These are phyloP conservation scores for Colletotrichum plurivorum DNA, from an alignment of 2,329 filamentous ascomycete genomes.

Conservation along the genomic window DNA sequence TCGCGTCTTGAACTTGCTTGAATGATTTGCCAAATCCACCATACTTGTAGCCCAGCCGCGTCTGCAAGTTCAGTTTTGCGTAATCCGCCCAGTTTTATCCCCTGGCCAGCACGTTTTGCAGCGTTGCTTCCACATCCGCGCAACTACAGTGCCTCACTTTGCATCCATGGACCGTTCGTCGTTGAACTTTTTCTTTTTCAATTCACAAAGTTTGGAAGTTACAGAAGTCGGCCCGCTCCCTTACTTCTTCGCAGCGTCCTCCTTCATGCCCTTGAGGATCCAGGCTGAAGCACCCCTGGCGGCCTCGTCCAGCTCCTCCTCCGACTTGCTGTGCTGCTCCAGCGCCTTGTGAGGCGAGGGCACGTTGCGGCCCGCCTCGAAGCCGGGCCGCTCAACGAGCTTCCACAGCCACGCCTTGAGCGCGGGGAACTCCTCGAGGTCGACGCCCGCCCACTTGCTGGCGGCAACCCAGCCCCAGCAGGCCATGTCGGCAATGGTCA, in stretches of 20 bases:
- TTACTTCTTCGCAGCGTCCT: constrained; percentile 67
- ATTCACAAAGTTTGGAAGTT: not conserved
- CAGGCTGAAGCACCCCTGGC: constrained; percentile 67
- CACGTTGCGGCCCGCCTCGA: constrained; percentile 83
- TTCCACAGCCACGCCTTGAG: constrained; percentile 84
- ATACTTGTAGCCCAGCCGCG: not conserved
- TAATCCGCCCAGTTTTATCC: no score
- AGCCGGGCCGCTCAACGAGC: constrained; percentile 77
- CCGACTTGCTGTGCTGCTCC: constrained; percentile 57
- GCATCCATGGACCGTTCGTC: not conserved
- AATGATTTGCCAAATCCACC: fast-evolving
- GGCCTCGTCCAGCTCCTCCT: constrained; percentile 69
- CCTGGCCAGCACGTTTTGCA: no score
- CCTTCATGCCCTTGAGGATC: constrained; percentile 80
- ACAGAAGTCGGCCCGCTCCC: not conserved
- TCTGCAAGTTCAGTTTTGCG: no score
- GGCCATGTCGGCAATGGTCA: constrained; percentile 84
- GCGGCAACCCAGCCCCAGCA: constrained; percentile 83
- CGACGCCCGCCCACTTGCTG: constrained; percentile 59
- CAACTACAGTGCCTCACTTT: not conserved
- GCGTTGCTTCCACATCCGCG: no score
- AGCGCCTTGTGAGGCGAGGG: constrained; percentile 76
- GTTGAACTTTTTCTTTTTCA: not conserved
- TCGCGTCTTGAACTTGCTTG: not conserved
- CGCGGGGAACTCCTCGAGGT: constrained; percentile 81